These are phyloP conservation scores for Trebouxia sp. DNA, from an alignment of 139 green algal genomes.

Conservation along the genomic window DNA sequence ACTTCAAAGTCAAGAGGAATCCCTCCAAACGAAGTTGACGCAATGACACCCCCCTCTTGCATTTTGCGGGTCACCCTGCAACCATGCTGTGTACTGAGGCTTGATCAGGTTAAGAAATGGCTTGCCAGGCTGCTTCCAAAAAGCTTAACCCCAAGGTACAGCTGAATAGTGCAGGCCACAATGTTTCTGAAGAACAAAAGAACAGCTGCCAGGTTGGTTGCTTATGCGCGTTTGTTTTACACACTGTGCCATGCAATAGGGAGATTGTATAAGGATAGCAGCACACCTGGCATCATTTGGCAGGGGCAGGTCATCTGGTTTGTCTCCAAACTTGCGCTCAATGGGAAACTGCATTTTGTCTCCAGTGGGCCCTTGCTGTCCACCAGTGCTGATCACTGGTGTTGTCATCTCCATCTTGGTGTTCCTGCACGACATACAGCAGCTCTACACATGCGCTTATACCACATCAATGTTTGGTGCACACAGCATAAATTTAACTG, in stretches of 20 bases:
- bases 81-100: too few relatives aligned
- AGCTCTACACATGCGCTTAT: neutral
- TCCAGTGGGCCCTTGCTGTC: neutral
- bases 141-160: too few relatives aligned
- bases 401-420: slow-evolving; percentile 80
- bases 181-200: neutral
- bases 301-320: slow-evolving; percentile 2
- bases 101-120: too few relatives aligned
- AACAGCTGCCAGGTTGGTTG: too few relatives aligned
- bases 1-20: slow-evolving; percentile 38
- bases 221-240: too few relatives aligned
- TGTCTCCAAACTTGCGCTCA: slow-evolving; percentile 16
- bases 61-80: slow-evolving; percentile 42
- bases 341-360: slow-evolving; percentile 46
- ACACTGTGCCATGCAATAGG: too few relatives aligned
- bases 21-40: slow-evolving; percentile 17
- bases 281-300: slow-evolving; percentile 28
- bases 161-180: too few relatives aligned
- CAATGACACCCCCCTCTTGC: slow-evolving; percentile 37
- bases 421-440: neutral
- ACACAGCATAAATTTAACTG: too few relatives aligned
- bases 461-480: too few relatives aligned
- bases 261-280: too few relatives aligned
- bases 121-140: too few relatives aligned
- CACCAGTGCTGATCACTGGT: slow-evolving; percentile 53